These are phyloP conservation scores for Lipomyces yamadae DNA, from an alignment of 805 yeast genomes.

Conservation along the genomic window DNA sequence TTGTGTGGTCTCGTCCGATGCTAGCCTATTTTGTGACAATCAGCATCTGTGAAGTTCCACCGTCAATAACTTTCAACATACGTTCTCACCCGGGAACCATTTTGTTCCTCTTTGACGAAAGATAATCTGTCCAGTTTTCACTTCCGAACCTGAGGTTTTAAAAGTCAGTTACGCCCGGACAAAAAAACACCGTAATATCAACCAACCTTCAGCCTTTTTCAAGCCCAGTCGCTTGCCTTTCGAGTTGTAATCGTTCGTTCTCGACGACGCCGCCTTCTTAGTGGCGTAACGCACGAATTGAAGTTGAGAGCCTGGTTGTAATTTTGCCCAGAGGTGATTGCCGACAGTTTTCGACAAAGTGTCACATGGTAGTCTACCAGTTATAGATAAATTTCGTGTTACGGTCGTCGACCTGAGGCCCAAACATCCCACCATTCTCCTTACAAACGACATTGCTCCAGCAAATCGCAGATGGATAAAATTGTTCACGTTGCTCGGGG, in stretches of 20 bases:
- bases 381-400: constrained; percentile 5
- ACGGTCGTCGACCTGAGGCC: neutral
- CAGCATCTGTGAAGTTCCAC: neutral
- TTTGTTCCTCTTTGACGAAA: constrained; percentile 95
- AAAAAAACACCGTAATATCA: constrained; percentile 21
- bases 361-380: neutral
- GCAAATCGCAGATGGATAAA: neutral
- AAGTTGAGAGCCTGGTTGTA: constrained; percentile 14
- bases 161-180: constrained; percentile 33
- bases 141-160: constrained; percentile 48
- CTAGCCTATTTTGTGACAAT: constrained; percentile 37
- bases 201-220: constrained; percentile 77
- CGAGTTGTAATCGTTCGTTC: constrained; percentile 89
- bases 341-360: neutral
- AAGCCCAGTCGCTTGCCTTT: constrained; percentile 94
- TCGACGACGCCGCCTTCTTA: constrained; percentile 94
- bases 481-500: too few species aligned
- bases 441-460: constrained; percentile 15
- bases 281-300: constrained; percentile 78
- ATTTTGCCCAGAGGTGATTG: neutral
- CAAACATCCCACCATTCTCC: constrained; percentile 11
- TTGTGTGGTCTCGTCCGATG: constrained; percentile 92
- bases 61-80: constrained; percentile 38
- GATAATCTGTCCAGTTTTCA: constrained; percentile 81
- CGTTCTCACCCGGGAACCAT: constrained; percentile 93